phyloP scores from a whole-genome alignment of 257 asterid species.

The Cordia subcordata region DNA sequence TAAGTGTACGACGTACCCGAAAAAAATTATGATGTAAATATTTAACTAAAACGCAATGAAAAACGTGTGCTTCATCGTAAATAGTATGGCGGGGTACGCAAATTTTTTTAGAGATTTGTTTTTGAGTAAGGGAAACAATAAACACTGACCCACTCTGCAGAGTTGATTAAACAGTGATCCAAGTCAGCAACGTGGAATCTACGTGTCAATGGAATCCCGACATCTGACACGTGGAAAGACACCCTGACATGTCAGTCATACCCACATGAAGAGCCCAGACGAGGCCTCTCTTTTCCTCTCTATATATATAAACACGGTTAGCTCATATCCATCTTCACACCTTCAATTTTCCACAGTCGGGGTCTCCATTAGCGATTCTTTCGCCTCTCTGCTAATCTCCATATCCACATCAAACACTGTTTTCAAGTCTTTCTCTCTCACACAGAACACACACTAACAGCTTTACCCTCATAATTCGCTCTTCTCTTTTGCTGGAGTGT shows the following conservation, averaged over 20 bases:
- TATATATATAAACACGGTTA: background rate
- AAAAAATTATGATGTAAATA: no score
- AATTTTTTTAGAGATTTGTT: no score
- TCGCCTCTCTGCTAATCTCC: background rate
- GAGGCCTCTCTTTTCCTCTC: background rate
- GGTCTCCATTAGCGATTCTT: background rate
- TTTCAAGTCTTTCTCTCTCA: background rate
- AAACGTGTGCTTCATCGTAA: no score
- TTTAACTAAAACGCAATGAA: no score
- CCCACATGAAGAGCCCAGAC: background rate
- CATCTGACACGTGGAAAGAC: background rate
- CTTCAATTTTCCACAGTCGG: background rate
- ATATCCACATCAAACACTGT: background rate
- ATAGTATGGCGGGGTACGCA: no score
- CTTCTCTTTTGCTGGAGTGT: no score
- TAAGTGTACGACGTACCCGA: no score
- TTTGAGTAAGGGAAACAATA: no score
- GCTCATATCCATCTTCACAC: background rate
- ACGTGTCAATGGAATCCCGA: background rate
- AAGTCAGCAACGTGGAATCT: background rate
- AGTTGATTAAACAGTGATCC: background rate
- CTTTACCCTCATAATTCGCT: no score
- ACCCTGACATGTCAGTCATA: background rate
- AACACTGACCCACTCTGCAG: no score
- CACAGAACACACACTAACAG: background rate